A percentile compares a stretch with the other conserved stretches of the same genome.
phyloP scores from a whole-genome alignment of 352 stramenopile species.

The Phytophthora ohioensis region DNA sequence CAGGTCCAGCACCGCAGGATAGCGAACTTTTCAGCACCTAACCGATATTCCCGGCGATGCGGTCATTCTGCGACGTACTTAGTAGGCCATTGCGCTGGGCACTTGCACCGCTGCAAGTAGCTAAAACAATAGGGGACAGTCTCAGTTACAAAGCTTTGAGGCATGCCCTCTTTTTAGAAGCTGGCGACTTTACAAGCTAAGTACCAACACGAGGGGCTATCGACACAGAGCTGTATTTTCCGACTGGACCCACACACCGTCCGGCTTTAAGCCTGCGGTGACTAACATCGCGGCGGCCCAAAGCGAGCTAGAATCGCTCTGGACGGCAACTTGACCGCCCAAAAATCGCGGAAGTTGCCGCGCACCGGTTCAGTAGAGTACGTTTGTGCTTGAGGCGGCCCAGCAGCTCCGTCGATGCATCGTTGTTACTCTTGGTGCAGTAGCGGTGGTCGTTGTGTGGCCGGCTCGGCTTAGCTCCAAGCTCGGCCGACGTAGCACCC shows the following conservation, averaged over 20 bases:
- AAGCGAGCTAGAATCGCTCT: slow-evolving; percentile 34
- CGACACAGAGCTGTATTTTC: slow-evolving; percentile 13
- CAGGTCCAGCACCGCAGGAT: too few species aligned
- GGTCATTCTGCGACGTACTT: not conserved
- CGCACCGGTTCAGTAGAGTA: slow-evolving; percentile 48
- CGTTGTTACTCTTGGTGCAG: slow-evolving; percentile 45
- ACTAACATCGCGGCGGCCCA: slow-evolving; percentile 28
- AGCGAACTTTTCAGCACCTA: too few species aligned
- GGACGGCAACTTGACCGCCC: slow-evolving; percentile 41
- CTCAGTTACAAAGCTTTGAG: slow-evolving; percentile 28
- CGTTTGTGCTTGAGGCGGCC: slow-evolving; percentile 40
- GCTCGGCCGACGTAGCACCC: slow-evolving; percentile 18
- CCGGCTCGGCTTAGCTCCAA: slow-evolving; percentile 24
- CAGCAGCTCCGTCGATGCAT: slow-evolving; percentile 34
- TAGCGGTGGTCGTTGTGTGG: slow-evolving; percentile 32
- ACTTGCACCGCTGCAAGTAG: slow-evolving; percentile 10
- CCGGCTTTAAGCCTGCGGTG: slow-evolving; percentile 19
- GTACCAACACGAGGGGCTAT: not conserved
- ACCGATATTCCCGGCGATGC: slow-evolving; percentile 7
- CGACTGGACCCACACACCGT: slow-evolving; percentile 11
- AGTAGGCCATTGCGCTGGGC: slow-evolving; percentile 15
- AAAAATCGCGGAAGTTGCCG: slow-evolving; percentile 36
- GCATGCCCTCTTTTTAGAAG: slow-evolving; percentile 35
- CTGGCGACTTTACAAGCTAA: slow-evolving; percentile 18
- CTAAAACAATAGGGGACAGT: slow-evolving; percentile 29